Conservation (phyloP, 2,329 filamentous ascomycete species). For the Scedosporium minutisporum region DNA sequence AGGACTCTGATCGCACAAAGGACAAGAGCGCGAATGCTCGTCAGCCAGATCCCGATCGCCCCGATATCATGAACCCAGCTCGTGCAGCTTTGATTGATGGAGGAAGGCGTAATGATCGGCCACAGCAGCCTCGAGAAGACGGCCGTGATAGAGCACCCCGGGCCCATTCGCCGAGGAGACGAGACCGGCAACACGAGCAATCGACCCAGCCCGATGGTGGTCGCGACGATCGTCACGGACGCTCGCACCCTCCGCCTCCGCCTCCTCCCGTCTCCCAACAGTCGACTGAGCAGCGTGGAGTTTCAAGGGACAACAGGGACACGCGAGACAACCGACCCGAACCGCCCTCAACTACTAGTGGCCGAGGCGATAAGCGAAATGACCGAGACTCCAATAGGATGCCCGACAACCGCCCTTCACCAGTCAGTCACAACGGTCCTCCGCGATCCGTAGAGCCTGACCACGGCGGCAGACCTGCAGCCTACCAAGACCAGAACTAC, state of each 20-base stretch:
- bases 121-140: conserved; percentile 32
- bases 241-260: conserved; percentile 20
- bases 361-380: conserved; percentile 23
- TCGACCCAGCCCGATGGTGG: conserved; percentile 21
- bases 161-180: conserved; percentile 40
- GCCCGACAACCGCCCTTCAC: not conserved
- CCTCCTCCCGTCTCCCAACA: conserved; percentile 12
- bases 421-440: conserved; percentile 7
- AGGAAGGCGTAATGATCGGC: conserved; percentile 18
- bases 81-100: conserved; percentile 36
- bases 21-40: conserved; percentile 20
- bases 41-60: conserved; percentile 16
- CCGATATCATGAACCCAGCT: conserved; percentile 37
- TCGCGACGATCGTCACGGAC: conserved; percentile 38
- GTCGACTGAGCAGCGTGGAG: conserved; percentile 20
- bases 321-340: conserved; percentile 18
- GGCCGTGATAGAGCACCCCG: conserved; percentile 29
- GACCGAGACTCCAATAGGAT: conserved; percentile 29
- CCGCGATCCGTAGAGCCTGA: conserved; percentile 34
- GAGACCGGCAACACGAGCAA: conserved; percentile 23
- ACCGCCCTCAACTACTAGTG: conserved; percentile 18
- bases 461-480: conserved; percentile 30
- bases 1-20: conserved; percentile 14
- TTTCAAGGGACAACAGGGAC: not conserved
- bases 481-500: conserved; percentile 51